Evolutionary conservation across 805 yeast species (phyloP).

Genomic region (Pichia thaimueangensis): DNA sequence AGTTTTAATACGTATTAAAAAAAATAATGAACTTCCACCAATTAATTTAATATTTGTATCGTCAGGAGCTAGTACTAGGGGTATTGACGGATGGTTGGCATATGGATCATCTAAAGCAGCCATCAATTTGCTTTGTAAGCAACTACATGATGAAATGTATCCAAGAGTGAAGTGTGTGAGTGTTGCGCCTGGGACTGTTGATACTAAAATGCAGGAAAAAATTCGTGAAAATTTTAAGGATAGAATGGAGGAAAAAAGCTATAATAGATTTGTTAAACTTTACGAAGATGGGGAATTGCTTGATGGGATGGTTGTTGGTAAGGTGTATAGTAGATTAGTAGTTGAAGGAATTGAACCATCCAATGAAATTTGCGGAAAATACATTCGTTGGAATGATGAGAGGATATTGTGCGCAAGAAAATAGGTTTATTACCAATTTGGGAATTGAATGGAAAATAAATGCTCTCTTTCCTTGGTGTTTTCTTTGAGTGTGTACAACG

Average conservation of each 20-base stretch:
- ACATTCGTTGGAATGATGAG: slow-evolving; percentile 41
- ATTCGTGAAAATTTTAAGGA: slow-evolving; percentile 60
- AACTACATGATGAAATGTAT: slow-evolving; percentile 64
- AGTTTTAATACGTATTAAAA: slow-evolving; percentile 39
- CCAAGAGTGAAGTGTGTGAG: slow-evolving; percentile 52
- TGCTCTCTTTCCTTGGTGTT: too few relatives aligned
- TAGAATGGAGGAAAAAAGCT: slow-evolving; percentile 55
- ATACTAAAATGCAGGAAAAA: slow-evolving; percentile 79
- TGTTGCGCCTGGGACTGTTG: slow-evolving; percentile 93
- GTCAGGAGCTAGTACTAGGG: slow-evolving; percentile 74
- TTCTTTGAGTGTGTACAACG: too few relatives aligned
- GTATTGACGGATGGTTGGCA: slow-evolving; percentile 79
- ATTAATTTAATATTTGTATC: slow-evolving; percentile 61
- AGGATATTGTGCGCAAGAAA: not conserved
- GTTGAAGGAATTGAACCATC: slow-evolving; percentile 51
- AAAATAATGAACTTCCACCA: slow-evolving; percentile 42
- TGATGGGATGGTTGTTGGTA: slow-evolving; percentile 67
- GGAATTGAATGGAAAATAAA: too few relatives aligned
- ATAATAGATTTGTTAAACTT: slow-evolving; percentile 58
- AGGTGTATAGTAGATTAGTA: slow-evolving; percentile 61
- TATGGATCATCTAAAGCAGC: slow-evolving; percentile 93
- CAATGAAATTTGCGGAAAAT: slow-evolving; percentile 58
- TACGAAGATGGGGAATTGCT: slow-evolving; percentile 52
- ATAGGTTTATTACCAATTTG: too few relatives aligned
- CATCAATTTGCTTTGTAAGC: slow-evolving; percentile 63